Evolutionary conservation across 768 basidiomycete genomes (phyloP).

Genomic region (Tricholoma hemisulphureum): DNA sequence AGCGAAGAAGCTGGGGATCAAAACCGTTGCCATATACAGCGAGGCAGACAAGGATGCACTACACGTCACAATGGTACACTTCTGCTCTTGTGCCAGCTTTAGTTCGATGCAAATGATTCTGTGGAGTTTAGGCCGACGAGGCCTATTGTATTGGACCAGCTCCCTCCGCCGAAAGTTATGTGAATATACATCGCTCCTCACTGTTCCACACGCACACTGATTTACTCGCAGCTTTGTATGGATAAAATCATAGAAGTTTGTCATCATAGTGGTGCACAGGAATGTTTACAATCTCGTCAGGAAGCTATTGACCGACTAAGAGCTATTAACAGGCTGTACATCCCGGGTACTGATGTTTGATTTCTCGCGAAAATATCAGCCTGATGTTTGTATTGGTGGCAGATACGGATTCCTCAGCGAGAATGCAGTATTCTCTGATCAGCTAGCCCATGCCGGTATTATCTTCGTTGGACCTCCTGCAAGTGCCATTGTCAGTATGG

Average conservation of each 20-base stretch:
- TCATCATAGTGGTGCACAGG: constrained; percentile 80
- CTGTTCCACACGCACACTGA: not conserved
- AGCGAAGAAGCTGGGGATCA: constrained; percentile 82
- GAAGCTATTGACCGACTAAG: constrained; percentile 3
- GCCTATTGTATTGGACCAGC: constrained; percentile 95
- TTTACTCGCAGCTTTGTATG: constrained; percentile 60
- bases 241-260: constrained; percentile 89
- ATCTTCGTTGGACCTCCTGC: constrained; percentile 91
- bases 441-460: constrained; percentile 73
- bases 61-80: constrained; percentile 74
- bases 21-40: constrained; percentile 90
- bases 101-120: not conserved
- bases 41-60: constrained; percentile 79
- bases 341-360: constrained; percentile 61
- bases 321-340: constrained; percentile 71
- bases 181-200: constrained; percentile 36
- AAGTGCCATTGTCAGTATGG: constrained; percentile 89
- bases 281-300: constrained; percentile 29
- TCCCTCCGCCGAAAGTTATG: constrained; percentile 85
- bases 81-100: not conserved
- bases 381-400: constrained; percentile 1
- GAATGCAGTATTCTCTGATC: constrained; percentile 78
- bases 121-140: constrained; percentile 65
- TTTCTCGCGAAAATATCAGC: not conserved
- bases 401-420: constrained; percentile 93